Base-by-base conservation (phyloP, 345 rosid genomes). In the Combretum micranthum region DNA sequence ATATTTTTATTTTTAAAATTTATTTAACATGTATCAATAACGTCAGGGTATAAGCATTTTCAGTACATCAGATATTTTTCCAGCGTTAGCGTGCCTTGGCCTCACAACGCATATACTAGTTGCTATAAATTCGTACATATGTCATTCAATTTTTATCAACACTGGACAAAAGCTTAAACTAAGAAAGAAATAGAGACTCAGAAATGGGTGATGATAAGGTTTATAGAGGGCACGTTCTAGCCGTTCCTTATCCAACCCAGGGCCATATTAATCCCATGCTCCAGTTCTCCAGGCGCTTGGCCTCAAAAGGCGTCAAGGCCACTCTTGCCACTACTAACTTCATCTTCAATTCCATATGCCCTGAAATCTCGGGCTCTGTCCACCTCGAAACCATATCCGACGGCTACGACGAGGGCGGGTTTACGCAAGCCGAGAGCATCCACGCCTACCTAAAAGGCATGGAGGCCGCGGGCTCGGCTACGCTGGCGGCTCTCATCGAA, bases 191-290 rank as follows among this genome's bases (percentile, higher is more conserved):
- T 16, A 37, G 15, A 5, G 4, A 11, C 5, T n/a, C n/a, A n/a
- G 65, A 57, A 5, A 32, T 32, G 59, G 61, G 49, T 64, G 69
- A 62, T 22, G 45, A 50, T 15, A 51, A 51, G 9, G 42, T 11
- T 0, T 15, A 47, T 4, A 57, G 45, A 62, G 74, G 26, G 1
- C 84, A 83, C 45, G 68, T 72, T 0, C 17, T 79, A 15, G 61
- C 49, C 2, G 15, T 79, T 20, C 71, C 88, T 1, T 63, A 57
- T 23, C 81, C 81, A 20, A 42, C 53, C 61, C 81, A 71, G 66
- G 80, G 88, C 44, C 88, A 80, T 50, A 60, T 77, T 18, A 80
- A 71, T 56, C 83, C 85, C 0, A 64, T 68, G 69, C 66, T 77
- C 49, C 78, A 83, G 56, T 72, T 83, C 63, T 61, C 76, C 4